Evolutionary conservation across 768 basidiomycete species (phyloP).

Genomic region (Infundibulicybe gibba): DNA sequence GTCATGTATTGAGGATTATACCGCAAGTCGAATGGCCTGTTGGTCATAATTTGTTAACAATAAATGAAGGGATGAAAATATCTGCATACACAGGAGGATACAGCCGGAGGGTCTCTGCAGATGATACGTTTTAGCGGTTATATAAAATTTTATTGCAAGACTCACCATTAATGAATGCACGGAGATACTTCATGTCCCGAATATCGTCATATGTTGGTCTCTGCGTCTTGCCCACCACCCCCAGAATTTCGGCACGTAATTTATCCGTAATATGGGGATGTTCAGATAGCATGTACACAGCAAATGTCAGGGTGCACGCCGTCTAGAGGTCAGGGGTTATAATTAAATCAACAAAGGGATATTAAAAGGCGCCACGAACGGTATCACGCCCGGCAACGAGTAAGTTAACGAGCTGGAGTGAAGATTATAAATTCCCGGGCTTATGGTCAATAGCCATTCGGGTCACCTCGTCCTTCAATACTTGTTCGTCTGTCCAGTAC

Average conservation of each 20-base stretch:
- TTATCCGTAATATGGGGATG: constrained; percentile 35
- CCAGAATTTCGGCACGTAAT: constrained; percentile 40
- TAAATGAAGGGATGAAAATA: background rate
- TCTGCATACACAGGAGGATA: constrained; percentile 8
- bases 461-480: constrained; percentile 37
- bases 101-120: constrained; percentile 30
- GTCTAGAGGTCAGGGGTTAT: constrained; percentile 25
- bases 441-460: background rate
- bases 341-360: background rate
- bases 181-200: constrained; percentile 36
- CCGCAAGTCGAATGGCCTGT: background rate
- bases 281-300: constrained; percentile 41
- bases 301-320: constrained; percentile 38
- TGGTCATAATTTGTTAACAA: background rate
- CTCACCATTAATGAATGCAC: constrained; percentile 41
- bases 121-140: constrained; percentile 12
- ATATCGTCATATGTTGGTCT: constrained; percentile 39
- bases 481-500: constrained; percentile 14
- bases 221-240: constrained; percentile 26
- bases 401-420: constrained; percentile 19
- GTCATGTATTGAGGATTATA: background rate
- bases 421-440: background rate
- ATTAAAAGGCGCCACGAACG: constrained; percentile 13
- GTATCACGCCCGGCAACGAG: constrained; percentile 43
- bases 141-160: constrained; percentile 14